Evolutionary conservation across 108 stramenopile genomes (phyloP).

Genomic region (Chaetoceros tenuissimus): DNA sequence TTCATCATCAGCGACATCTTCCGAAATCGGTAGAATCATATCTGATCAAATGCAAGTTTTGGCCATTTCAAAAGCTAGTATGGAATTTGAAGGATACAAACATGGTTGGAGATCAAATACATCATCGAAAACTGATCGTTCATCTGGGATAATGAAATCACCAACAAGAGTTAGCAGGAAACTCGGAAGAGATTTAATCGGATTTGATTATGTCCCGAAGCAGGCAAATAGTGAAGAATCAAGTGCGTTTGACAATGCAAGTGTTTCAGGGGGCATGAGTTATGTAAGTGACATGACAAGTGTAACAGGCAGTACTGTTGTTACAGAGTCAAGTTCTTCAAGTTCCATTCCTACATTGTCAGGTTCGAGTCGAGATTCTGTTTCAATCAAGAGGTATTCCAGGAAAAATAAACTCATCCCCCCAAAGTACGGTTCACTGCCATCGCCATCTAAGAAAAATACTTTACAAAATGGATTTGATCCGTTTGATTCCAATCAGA

Average conservation of each 20-base stretch:
- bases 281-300: background rate
- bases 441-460: background rate
- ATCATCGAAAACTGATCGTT: background rate
- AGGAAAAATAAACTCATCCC: background rate
- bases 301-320: background rate
- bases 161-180: background rate
- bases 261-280: background rate
- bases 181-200: background rate
- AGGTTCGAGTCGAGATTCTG: background rate
- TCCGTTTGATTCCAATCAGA: background rate
- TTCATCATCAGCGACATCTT: background rate
- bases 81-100: background rate
- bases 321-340: background rate
- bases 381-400: background rate
- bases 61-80: background rate
- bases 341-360: background rate
- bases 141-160: background rate
- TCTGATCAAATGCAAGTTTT: background rate
- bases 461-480: background rate
- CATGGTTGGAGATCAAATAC: background rate
- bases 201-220: background rate
- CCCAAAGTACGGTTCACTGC: too few species aligned
- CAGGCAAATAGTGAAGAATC: background rate
- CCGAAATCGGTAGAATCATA: background rate
- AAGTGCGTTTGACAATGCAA: too few species aligned